Conservation (phyloP, 2,329 filamentous ascomycete genomes). For the Pseudomassariella vexata region DNA sequence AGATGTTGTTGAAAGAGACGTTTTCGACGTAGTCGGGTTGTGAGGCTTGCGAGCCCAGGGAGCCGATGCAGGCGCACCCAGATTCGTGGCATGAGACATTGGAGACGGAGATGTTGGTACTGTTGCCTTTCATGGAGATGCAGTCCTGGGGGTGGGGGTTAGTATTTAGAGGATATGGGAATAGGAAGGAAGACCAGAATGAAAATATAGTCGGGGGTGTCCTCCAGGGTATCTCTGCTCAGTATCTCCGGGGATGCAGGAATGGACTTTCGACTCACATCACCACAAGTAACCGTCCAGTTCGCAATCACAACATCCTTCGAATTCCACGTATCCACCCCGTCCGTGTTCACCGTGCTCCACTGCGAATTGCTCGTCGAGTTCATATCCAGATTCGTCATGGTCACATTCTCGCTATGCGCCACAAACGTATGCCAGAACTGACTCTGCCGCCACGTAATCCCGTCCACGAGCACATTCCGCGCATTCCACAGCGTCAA, state of each 20-base stretch:
- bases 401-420: conserved; percentile 41
- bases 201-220: too few relatives aligned
- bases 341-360: conserved; percentile 44
- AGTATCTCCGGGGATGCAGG: not conserved
- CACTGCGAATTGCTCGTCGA: conserved; percentile 37
- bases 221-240: too few relatives aligned
- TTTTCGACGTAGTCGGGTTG: conserved; percentile 30
- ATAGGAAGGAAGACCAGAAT: too few relatives aligned
- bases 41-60: conserved; percentile 26
- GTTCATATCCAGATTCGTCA: conserved; percentile 48
- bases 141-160: conserved; percentile 25
- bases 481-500: conserved; percentile 39
- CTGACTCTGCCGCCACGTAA: conserved; percentile 37
- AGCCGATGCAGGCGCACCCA: conserved; percentile 29
- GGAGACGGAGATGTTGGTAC: conserved; percentile 28
- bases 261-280: conserved; percentile 20
- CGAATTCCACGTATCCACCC: conserved; percentile 45
- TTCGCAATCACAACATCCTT: conserved; percentile 37
- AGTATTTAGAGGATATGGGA: too few relatives aligned
- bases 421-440: conserved; percentile 41
- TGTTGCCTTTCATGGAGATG: conserved; percentile 34
- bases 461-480: conserved; percentile 38
- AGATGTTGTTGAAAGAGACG: conserved; percentile 30
- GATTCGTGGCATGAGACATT: conserved; percentile 34
- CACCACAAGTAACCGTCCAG: conserved; percentile 36